phyloP scores from a whole-genome alignment of 352 stramenopile species.

The Globisporangium alternatum region DNA sequence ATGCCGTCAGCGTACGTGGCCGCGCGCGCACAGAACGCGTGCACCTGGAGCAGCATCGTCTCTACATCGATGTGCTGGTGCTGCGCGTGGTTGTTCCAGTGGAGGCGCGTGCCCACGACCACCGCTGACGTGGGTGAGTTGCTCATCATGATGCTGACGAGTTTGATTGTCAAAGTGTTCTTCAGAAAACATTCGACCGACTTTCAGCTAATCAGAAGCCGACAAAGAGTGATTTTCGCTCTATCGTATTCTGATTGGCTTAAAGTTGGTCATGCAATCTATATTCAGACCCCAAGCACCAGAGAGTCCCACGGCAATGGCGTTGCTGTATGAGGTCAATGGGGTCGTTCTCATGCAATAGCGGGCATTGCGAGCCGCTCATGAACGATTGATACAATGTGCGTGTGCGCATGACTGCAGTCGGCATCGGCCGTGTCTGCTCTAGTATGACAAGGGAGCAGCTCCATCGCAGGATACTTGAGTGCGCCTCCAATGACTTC shows the following conservation, averaged over 20 bases:
- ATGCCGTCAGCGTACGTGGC: conserved; percentile 46
- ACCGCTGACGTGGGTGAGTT: conserved; percentile 8
- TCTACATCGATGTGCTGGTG: conserved; percentile 38
- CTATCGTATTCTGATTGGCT: neutral
- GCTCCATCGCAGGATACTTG: too few species aligned
- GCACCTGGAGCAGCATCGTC: conserved; percentile 44
- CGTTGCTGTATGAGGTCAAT: too few species aligned
- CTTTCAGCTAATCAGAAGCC: neutral
- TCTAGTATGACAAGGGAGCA: too few species aligned
- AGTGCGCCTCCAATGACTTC: too few species aligned
- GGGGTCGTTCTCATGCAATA: too few species aligned
- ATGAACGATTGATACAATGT: too few species aligned
- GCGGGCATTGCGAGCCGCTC: too few species aligned
- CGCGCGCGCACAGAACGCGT: conserved; percentile 45
- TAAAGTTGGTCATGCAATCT: neutral
- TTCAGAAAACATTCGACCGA: neutral
- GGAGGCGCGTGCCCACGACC: conserved; percentile 58
- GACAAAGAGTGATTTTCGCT: neutral
- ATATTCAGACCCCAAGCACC: neutral
- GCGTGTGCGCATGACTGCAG: too few species aligned
- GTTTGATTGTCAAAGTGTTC: neutral
- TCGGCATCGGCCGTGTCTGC: too few species aligned
- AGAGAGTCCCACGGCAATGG: neutral
- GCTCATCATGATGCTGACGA: neutral
- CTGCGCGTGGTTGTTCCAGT: conserved; percentile 69